Evolutionary conservation across 108 stramenopile species (phyloP).

Genomic region (Nitzschia inconspicua): DNA sequence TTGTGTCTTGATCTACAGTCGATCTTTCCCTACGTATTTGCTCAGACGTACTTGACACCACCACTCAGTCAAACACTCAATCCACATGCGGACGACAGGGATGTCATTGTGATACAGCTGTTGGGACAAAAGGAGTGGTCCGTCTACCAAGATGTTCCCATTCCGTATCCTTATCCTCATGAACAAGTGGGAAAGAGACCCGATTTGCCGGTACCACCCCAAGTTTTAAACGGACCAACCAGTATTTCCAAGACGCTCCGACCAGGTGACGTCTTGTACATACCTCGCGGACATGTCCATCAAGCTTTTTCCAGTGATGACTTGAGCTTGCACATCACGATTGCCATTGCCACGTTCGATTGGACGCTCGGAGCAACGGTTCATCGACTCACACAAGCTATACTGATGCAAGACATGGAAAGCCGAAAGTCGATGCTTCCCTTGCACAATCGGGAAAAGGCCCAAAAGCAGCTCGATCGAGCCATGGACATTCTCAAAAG

Average conservation of each 20-base stretch:
- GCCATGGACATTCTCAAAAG: slow-evolving; percentile 21
- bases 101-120: slow-evolving; percentile 83
- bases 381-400: slow-evolving; percentile 11
- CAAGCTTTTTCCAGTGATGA: slow-evolving; percentile 37
- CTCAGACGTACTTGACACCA: slow-evolving; percentile 77
- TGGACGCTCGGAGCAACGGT: slow-evolving; percentile 67
- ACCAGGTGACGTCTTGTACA: slow-evolving; percentile 79
- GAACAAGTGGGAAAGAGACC: slow-evolving; percentile 87
- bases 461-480: slow-evolving; percentile 24
- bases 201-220: slow-evolving; percentile 41
- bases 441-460: neutral
- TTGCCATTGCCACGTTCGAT: slow-evolving; percentile 81
- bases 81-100: slow-evolving; percentile 85
- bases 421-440: slow-evolving; percentile 39
- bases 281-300: slow-evolving; percentile 84
- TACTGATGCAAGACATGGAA: slow-evolving; percentile 22
- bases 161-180: slow-evolving; percentile 67
- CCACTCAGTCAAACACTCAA: slow-evolving; percentile 62
- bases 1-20: slow-evolving; percentile 67
- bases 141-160: slow-evolving; percentile 59
- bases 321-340: slow-evolving; percentile 66
- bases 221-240: slow-evolving; percentile 42
- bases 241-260: slow-evolving; percentile 38
- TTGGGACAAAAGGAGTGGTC: slow-evolving; percentile 71
- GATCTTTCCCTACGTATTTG: slow-evolving; percentile 58